phyloP scores from a whole-genome alignment of 768 basidiomycete species.

The Calocera cornea region DNA sequence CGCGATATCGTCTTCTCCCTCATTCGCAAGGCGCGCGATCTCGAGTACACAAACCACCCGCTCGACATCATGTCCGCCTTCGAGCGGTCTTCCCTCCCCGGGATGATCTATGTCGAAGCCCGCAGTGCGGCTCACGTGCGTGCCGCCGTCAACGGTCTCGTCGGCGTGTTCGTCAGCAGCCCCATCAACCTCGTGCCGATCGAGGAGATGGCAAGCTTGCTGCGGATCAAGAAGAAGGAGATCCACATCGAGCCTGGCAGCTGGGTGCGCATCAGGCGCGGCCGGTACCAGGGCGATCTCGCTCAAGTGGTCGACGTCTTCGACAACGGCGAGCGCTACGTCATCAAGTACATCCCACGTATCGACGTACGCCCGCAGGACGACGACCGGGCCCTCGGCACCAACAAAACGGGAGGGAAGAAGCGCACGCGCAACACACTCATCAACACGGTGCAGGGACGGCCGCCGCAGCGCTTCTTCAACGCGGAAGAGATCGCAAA shows the following conservation, averaged over 20 bases:
- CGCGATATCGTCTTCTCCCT: constrained; percentile 87
- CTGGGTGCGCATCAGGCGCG: constrained; percentile 91
- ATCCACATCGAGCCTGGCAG: constrained; percentile 67
- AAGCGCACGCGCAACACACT: constrained; percentile 61
- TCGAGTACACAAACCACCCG: constrained; percentile 62
- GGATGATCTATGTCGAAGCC: constrained; percentile 95
- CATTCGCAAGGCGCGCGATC: constrained; percentile 81
- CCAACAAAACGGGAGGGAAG: constrained; percentile 40
- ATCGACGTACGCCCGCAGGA: constrained; percentile 91
- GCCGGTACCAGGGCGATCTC: constrained; percentile 86
- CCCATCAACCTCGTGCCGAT: constrained; percentile 81
- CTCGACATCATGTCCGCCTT: constrained; percentile 87
- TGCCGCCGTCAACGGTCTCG: constrained; percentile 75
- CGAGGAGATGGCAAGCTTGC: constrained; percentile 91
- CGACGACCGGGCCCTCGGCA: constrained; percentile 31
- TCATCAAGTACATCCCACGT: constrained; percentile 89
- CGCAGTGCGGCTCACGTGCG: constrained; percentile 73
- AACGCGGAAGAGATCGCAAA: constrained; percentile 84
- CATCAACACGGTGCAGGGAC: constrained; percentile 39
- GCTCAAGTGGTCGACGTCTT: constrained; percentile 91
- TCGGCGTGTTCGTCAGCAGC: constrained; percentile 78
- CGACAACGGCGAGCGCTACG: constrained; percentile 85
- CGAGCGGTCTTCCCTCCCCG: constrained; percentile 86
- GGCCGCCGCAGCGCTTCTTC: constrained; percentile 86
- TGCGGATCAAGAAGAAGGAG: constrained; percentile 93